A percentile compares a stretch with the other conserved stretches of the same genome.
Evolutionary conservation across 495 filamentous ascomycete species (phyloP).

Genomic region (Tuber indicum): DNA sequence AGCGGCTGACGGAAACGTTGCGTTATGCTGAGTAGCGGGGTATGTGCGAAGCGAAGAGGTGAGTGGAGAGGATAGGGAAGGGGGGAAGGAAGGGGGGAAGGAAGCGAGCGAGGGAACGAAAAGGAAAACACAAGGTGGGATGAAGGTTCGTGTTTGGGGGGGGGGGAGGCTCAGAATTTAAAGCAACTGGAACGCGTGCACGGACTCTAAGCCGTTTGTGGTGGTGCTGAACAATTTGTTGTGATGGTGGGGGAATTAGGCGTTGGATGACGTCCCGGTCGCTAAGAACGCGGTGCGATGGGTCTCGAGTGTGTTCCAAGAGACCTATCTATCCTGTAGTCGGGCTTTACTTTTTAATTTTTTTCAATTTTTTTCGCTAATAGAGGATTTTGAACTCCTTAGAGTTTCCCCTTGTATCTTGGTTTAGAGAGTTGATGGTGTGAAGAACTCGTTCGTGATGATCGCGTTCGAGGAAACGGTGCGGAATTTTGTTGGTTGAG

Average conservation of each 20-base stretch:
- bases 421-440: not conserved
- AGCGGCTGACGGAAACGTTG: not conserved
- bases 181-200: conserved; percentile 1
- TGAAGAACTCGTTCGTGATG: not conserved
- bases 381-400: not conserved
- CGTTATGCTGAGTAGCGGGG: not conserved
- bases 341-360: not conserved
- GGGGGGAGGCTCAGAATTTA: not conserved
- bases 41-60: not conserved
- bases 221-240: not conserved
- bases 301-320: not conserved
- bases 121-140: conserved; percentile 1
- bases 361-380: not conserved
- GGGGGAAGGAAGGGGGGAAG: too few relatives aligned
- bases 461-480: not conserved
- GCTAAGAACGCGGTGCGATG: not conserved
- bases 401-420: not conserved
- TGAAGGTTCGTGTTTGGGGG: not conserved
- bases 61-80: not conserved
- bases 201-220: conserved; percentile 2
- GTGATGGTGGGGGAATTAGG: not conserved
- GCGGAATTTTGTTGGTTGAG: not conserved
- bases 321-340: not conserved
- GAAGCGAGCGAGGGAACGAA: not conserved
- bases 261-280: conserved; percentile 2